These are phyloP conservation scores for Durotheca rogersii DNA, from an alignment of 495 filamentous ascomycete species.

Conservation along the genomic window DNA sequence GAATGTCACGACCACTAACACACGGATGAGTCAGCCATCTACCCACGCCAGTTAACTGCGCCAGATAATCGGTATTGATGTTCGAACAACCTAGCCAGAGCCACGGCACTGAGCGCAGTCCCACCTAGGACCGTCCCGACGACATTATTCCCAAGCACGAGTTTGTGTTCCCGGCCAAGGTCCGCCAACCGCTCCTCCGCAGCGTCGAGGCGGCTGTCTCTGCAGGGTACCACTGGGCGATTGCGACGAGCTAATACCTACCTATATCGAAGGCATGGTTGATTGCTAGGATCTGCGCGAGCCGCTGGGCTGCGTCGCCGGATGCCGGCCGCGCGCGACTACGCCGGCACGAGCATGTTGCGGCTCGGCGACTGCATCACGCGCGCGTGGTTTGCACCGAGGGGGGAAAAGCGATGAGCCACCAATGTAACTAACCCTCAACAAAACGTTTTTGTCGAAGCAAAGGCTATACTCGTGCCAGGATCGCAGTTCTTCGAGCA, in stretches of 20 bases:
- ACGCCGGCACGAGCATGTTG: slow-evolving; percentile 82
- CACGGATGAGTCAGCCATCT: no score
- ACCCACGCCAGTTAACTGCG: not conserved
- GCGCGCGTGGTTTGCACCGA: no score
- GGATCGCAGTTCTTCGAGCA: slow-evolving; percentile 74
- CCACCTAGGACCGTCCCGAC: slow-evolving; percentile 64
- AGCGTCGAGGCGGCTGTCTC: slow-evolving; percentile 58
- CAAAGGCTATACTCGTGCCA: slow-evolving; percentile 78
- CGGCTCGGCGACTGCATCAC: slow-evolving; percentile 82
- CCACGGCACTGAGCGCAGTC: slow-evolving; percentile 61
- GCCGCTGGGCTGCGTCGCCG: slow-evolving; percentile 80
- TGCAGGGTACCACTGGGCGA: slow-evolving; percentile 66
- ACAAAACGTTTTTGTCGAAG: slow-evolving; percentile 66
- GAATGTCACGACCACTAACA: no score
- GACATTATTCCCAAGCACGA: slow-evolving; percentile 60
- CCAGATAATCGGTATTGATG: slow-evolving; percentile 60
- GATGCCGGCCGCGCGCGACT: slow-evolving; percentile 66
- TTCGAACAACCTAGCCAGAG: slow-evolving; percentile 85
- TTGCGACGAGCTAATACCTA: slow-evolving; percentile 80
- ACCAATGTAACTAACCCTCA: slow-evolving; percentile 73
- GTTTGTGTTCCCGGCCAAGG: slow-evolving; percentile 76
- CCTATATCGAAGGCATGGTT: slow-evolving; percentile 86
- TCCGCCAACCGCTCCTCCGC: slow-evolving; percentile 89
- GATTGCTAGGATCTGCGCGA: slow-evolving; percentile 76
- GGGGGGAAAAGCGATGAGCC: slow-evolving; percentile 55